A percentile compares a stretch with the other conserved stretches of the same genome.
Conservation (phyloP, 495 filamentous ascomycete genomes). For the Penicillium diatomitis region DNA sequence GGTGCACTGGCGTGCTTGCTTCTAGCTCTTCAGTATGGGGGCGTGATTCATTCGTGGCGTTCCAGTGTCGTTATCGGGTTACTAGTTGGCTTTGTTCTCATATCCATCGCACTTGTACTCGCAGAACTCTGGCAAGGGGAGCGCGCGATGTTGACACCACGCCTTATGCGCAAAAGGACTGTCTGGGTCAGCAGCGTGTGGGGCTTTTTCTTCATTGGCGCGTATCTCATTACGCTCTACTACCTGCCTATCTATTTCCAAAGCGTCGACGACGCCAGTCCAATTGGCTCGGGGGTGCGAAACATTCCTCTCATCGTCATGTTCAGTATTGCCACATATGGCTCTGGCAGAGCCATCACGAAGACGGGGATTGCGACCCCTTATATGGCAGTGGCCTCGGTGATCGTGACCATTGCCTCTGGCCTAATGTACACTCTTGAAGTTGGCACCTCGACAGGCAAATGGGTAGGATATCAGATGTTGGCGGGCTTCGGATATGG, state of each 20-base stretch:
- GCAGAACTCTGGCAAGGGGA: constrained; percentile 30
- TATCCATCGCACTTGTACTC: constrained; percentile 16
- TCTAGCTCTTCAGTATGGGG: constrained; percentile 59
- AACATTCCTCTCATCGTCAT: constrained; percentile 43
- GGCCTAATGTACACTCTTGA: constrained; percentile 38
- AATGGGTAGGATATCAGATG: constrained; percentile 35
- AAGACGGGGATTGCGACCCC: constrained; percentile 1
- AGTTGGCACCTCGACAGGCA: constrained; percentile 10
- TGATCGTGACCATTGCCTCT: constrained; percentile 36
- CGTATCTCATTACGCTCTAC: constrained; percentile 42
- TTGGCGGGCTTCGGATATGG: constrained; percentile 25
- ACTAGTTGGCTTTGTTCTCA: constrained; percentile 29
- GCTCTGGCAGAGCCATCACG: constrained; percentile 1
- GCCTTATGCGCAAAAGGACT: constrained; percentile 17
- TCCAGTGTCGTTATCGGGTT: constrained; percentile 33
- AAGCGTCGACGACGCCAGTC: constrained; percentile 31
- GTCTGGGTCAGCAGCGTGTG: background rate
- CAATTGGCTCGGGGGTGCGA: constrained; percentile 40
- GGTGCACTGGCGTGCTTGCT: constrained; percentile 46
- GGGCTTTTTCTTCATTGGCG: constrained; percentile 32
- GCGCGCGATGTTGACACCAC: constrained; percentile 20
- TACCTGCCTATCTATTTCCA: constrained; percentile 62
- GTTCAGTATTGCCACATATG: constrained; percentile 13
- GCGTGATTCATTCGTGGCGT: constrained; percentile 44
- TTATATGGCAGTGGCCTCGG: constrained; percentile 23